Evolutionary conservation across 257 asterid species (phyloP), one percentile per base, ranked within the genome.

Genomic region (Gardenia jasminoides): DNA sequence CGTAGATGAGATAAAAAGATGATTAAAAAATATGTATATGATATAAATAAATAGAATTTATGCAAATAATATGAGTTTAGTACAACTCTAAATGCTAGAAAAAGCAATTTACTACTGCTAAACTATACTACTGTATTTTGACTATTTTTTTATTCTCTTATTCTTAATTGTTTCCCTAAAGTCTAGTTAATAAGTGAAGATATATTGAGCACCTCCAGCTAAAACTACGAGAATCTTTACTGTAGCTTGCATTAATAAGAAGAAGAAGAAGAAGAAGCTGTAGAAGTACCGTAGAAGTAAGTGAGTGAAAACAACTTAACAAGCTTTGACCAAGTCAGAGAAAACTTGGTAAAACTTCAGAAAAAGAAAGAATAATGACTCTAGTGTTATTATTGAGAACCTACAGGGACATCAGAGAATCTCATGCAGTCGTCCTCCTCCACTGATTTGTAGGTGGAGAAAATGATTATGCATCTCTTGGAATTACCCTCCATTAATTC

Each of bases 261-360:
- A 26, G 31, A 59, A 26, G 31, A 58, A 58, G 28, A n/a, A n/a
- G n/a, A n/a, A n/a, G n/a, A n/a, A n/a, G n/a, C n/a, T n/a, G n/a
- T n/a, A n/a, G n/a, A n/a, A n/a, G n/a, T n/a, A n/a, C 7, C 39
- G 74, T 43, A 46, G 39, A 46, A 46, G 20, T 20, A 41, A 10
- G 13, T 20, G 46, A 68, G 41, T 31, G 20, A 8, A 68, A 41
- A 22, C 20, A 30, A 19, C 10, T 68, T 24, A 4, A 24, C 31
- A 77, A 81, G 80, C 17, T 82, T 84, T 89, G 93, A 87, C 93
- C 82, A 62, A 79, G 88, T 88, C 86, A 82, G 77, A 41, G 59
- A 74, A 56, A 61, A 67, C 31, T 31, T 20, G n/a, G 74, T 39
- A 20, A 75, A 70, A 74, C 54, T 61, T 61, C 79, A 71, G 82